These are phyloP conservation scores for Skeletonema costatum DNA, from an alignment of 108 stramenopile species.

Conservation along the genomic window DNA sequence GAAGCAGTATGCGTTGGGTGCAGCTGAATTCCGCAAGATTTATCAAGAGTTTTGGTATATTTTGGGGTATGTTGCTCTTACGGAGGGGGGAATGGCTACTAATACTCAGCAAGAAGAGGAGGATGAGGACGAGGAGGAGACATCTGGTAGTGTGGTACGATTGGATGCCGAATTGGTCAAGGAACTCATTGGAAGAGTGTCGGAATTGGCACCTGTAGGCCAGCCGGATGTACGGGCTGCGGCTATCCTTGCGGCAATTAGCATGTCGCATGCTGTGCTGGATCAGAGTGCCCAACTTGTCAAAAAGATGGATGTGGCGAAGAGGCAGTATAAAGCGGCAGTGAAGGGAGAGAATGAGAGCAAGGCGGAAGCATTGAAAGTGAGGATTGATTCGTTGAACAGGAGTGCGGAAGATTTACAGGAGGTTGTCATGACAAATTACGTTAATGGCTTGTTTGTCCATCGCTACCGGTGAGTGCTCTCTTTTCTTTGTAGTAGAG, in stretches of 20 bases:
- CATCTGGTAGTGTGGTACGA: conserved; percentile 23
- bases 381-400: conserved; percentile 62
- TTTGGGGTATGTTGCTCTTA: conserved; percentile 61
- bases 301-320: conserved; percentile 54
- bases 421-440: conserved; percentile 57
- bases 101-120: conserved; percentile 8
- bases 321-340: conserved; percentile 58
- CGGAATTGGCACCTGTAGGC: conserved; percentile 73
- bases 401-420: conserved; percentile 63
- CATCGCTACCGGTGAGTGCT: conserved; percentile 62
- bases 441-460: conserved; percentile 75
- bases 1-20: conserved; percentile 25
- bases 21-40: conserved; percentile 60
- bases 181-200: conserved; percentile 57
- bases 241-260: conserved; percentile 66
- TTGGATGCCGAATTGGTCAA: conserved; percentile 74
- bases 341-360: conserved; percentile 24
- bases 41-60: conserved; percentile 83
- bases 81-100: conserved; percentile 46
- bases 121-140: conserved; percentile 12
- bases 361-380: conserved; percentile 58
- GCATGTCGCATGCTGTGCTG: conserved; percentile 62
- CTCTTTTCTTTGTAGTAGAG: neutral
- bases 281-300: conserved; percentile 56
- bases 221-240: conserved; percentile 83